phyloP scores from a whole-genome alignment of 805 yeast species.

The Kuraishia cidri region DNA sequence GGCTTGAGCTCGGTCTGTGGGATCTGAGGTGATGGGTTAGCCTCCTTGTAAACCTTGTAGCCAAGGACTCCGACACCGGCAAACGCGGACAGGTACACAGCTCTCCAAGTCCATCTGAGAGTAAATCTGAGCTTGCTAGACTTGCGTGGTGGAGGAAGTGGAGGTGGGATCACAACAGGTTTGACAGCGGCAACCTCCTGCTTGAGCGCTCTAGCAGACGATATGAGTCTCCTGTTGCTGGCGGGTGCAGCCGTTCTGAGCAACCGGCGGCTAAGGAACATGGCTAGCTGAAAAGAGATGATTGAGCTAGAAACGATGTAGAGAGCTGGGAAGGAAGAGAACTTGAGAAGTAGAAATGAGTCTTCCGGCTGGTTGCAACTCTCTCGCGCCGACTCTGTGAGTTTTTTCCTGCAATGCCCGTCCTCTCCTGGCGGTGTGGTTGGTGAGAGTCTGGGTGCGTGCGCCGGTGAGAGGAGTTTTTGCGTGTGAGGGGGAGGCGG shows the following conservation, averaged over 20 bases:
- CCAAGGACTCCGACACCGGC: conserved; percentile 50
- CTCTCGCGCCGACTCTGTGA: no score
- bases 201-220: not conserved
- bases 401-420: no score
- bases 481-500: no score
- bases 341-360: no score
- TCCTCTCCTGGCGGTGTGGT: no score
- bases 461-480: no score
- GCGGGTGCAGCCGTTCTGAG: not conserved
- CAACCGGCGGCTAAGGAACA: not conserved
- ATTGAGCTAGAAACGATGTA: no score
- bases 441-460: no score
- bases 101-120: conserved; percentile 34
- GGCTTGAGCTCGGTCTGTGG: conserved; percentile 41
- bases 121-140: conserved; percentile 13
- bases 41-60: conserved; percentile 55
- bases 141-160: conserved; percentile 3
- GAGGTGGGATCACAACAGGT: conserved; percentile 1
- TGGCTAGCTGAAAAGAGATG: no score
- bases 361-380: no score
- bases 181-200: conserved; percentile 1
- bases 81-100: conserved; percentile 38
- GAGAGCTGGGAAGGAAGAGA: no score
- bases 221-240: conserved; percentile 1
- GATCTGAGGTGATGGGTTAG: conserved; percentile 48